Conservation (phyloP, 2,329 filamentous ascomycete genomes). For the Claviceps sp. region DNA sequence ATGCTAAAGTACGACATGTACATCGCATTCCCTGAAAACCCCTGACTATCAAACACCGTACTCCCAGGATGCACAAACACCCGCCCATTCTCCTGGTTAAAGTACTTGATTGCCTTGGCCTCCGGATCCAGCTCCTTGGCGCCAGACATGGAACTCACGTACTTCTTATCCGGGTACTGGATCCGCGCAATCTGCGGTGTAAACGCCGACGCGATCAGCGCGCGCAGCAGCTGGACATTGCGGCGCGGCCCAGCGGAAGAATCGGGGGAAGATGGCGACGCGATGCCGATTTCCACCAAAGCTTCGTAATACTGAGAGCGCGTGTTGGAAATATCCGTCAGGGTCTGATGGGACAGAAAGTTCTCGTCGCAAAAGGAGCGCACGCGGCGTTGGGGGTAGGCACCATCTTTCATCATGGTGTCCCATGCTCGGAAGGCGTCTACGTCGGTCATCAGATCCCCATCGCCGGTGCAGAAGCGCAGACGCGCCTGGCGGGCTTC, state of each 20-base stretch:
- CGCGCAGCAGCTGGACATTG: slow-evolving; percentile 45
- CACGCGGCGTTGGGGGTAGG: slow-evolving; percentile 49
- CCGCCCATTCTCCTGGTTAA: slow-evolving; percentile 68
- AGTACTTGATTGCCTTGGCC: slow-evolving; percentile 84
- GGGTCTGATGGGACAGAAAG: slow-evolving; percentile 70
- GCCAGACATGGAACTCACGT: slow-evolving; percentile 72
- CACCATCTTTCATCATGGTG: slow-evolving; percentile 45
- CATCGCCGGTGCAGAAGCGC: slow-evolving; percentile 62
- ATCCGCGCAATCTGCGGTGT: slow-evolving; percentile 84
- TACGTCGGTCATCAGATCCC: slow-evolving; percentile 80
- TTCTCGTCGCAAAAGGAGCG: slow-evolving; percentile 72
- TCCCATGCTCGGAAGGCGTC: slow-evolving; percentile 75
- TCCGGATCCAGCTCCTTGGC: slow-evolving; percentile 90
- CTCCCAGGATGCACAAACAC: slow-evolving; percentile 90
- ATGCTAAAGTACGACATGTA: slow-evolving; percentile 88
- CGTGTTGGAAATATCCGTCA: slow-evolving; percentile 81
- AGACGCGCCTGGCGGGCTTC: slow-evolving; percentile 65
- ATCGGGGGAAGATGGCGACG: slow-evolving; percentile 30
- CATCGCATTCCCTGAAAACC: slow-evolving; percentile 58
- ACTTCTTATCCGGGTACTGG: slow-evolving; percentile 91
- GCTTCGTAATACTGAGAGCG: slow-evolving; percentile 75
- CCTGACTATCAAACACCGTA: slow-evolving; percentile 71
- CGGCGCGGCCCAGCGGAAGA: slow-evolving; percentile 11
- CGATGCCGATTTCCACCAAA: slow-evolving; percentile 73
- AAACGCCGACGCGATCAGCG: slow-evolving; percentile 60